A percentile compares a stretch with the other conserved stretches of the same genome.
Conservation (phyloP, 306 rosid species). For the Prunus fruticosa region DNA sequence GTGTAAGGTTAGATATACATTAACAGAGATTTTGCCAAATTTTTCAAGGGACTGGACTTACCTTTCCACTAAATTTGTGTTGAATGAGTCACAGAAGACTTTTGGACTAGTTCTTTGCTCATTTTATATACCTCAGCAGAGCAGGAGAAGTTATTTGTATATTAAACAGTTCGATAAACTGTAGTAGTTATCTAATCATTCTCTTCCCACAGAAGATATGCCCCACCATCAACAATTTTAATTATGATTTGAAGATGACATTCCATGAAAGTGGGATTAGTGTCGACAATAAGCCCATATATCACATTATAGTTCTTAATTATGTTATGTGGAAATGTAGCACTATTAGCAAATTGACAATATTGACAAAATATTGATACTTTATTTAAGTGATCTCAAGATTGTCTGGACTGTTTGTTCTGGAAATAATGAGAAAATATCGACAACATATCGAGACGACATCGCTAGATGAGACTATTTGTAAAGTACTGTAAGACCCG, state of each 20-base stretch:
- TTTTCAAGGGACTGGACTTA: conserved; percentile 32
- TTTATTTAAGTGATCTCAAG: too few relatives aligned
- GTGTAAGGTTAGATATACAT: conserved; percentile 8
- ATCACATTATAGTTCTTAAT: too few relatives aligned
- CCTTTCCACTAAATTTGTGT: conserved; percentile 26
- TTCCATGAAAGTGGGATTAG: not conserved
- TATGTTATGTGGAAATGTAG: too few relatives aligned
- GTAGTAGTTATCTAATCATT: not conserved
- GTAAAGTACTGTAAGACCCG: too few relatives aligned
- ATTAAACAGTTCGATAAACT: not conserved
- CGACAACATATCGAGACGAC: too few relatives aligned
- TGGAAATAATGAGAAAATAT: too few relatives aligned
- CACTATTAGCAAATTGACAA: too few relatives aligned
- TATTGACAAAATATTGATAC: too few relatives aligned
- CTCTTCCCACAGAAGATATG: not conserved
- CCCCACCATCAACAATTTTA: not conserved
- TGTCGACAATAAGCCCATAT: not conserved
- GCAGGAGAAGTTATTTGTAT: not conserved
- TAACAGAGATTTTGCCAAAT: conserved; percentile 40
- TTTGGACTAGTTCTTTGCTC: conserved; percentile 22
- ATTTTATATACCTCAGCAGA: not conserved
- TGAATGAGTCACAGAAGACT: conserved; percentile 26
- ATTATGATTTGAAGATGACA: not conserved
- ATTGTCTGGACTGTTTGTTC: too few relatives aligned
- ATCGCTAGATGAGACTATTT: too few relatives aligned